These are phyloP conservation scores for Claviceps sp. DNA, from an alignment of 2,329 filamentous ascomycete genomes.

Conservation along the genomic window DNA sequence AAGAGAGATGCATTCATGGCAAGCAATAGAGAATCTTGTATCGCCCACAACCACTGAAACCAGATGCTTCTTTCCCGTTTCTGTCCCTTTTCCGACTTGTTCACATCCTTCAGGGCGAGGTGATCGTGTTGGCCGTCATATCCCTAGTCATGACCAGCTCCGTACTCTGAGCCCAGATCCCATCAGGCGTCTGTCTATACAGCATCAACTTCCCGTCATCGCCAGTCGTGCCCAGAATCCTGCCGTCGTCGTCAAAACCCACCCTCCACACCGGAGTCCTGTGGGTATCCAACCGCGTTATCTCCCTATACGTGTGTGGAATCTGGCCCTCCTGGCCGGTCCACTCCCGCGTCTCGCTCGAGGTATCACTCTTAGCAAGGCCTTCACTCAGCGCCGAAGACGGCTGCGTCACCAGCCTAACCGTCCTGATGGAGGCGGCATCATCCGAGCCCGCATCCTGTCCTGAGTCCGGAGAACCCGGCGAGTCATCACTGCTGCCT, in stretches of 20 bases:
- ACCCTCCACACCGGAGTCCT: constrained; percentile 64
- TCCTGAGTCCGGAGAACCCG: constrained; percentile 10
- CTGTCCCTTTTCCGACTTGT: too few species aligned
- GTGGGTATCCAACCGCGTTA: constrained; percentile 54
- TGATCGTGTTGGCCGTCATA: constrained; percentile 39
- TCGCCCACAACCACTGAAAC: too few species aligned
- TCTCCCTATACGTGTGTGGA: constrained; percentile 46
- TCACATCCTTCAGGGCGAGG: constrained; percentile 22
- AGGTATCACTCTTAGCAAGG: constrained; percentile 34
- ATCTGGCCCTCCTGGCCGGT: constrained; percentile 52
- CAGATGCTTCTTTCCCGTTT: too few species aligned
- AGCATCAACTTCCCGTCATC: constrained; percentile 58
- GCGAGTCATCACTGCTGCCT: not conserved
- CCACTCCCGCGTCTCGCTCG: constrained; percentile 32
- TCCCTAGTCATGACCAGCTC: constrained; percentile 46
- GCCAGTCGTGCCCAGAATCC: constrained; percentile 61
- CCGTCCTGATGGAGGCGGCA: constrained; percentile 8
- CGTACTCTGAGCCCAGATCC: constrained; percentile 45
- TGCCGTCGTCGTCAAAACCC: constrained; percentile 55
- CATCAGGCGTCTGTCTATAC: constrained; percentile 46
- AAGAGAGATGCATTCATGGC: too few species aligned
- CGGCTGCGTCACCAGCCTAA: constrained; percentile 19
- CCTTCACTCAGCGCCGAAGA: constrained; percentile 38
- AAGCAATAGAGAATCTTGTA: too few species aligned
- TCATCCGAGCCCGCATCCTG: constrained; percentile 15